Base-by-base conservation (phyloP, 352 stramenopile genomes). In the Phytophthora rubi region DNA sequence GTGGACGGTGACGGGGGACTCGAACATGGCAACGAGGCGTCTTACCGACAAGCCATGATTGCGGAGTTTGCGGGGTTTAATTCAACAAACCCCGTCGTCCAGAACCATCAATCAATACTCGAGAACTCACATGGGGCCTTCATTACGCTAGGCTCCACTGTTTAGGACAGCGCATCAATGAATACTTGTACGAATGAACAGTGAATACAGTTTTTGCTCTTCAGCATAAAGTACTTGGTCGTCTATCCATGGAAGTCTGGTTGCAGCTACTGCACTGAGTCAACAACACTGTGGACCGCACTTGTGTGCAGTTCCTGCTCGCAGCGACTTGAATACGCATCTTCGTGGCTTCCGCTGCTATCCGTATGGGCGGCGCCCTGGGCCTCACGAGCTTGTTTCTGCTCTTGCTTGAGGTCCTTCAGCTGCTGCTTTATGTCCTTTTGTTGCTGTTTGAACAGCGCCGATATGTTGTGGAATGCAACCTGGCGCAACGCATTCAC, bases 401-500 rank as follows among this genome's bases (percentile, higher is more conserved):
- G 67, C 10, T 74, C 44, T 62, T 70, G 35, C 35, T 68, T 69
- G 23, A 64, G 30, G 4, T 55, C 60, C 39, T 76, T 65, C 37
- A 69, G 52, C 51, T 71, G 71, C 21, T 69, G 58, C 33, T 75
- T 71, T 23, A 77, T 68, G 21, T 77, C 64, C 48, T 73, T 65
- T 48, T 73, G 61, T 58, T 80, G 69, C 59, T 78, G 65, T 33
- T 76, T 76, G 37, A 92, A 90, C 32, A 91, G 68, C n/a, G 39
- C 68, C 18, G 71, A 72, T 44, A 94, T 87, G 57, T 80, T 90
- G 63, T 83, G 73, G 60, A 91, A 92, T 26, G 84, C 82, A 35
- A 75, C 77, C 49, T 93, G 88, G 15, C 79, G 77, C 32, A 95
- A 73, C 6, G 80, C 64, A 59, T 85, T 84, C 16, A 95, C 66